Evolutionary conservation across 441 rosid species (phyloP), one percentile per base, ranked within the genome.

Genomic region (Syzygium malaccense): DNA sequence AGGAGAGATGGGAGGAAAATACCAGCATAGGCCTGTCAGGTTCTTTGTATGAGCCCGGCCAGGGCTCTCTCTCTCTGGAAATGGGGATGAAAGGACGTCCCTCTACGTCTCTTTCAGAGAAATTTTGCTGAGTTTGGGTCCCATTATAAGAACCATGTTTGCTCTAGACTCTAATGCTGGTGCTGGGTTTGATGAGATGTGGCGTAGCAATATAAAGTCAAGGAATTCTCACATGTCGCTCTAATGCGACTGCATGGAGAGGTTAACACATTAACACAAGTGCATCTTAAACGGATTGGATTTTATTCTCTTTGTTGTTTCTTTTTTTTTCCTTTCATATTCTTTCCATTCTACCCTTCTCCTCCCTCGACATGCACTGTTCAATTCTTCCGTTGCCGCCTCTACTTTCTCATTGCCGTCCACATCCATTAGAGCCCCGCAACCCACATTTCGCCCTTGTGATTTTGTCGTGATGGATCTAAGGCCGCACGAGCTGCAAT

Each of bases 11-110:
- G 68, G 88, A 83, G 71, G 88, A 86, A 86, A 87, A 88, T 89
- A 89, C 54, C 91, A 83, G 89, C 90, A 87, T 68, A 87, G 90
- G 55, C 86, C 55, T 93, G 93, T 88, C 94, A 91, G 88, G 91
- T 93, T 91, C 91, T 90, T 89, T 92, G 93, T 80, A 88, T 79
- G 86, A 37, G 83, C 18, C 83, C 37, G 49, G 48, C 79, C 79
- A 33, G 79, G 41, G 20, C 75, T 30, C 37, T 64, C 1, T 71
- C 49, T 33, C 80, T 30, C 20, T 9, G 41, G 75, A 64, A 64
- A 30, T 17, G 5, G 75, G 41, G 75, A 64, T 64, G 75, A 64
- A 64, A 64, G 75, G 30, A 30, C 75, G 6, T 17, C 12, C 4
- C 23, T 30, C 37, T 30, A 6, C 30, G 75, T 64, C 79, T 68